Conservation (phyloP, 495 filamentous ascomycete genomes). For the Podospora fimiseda region DNA sequence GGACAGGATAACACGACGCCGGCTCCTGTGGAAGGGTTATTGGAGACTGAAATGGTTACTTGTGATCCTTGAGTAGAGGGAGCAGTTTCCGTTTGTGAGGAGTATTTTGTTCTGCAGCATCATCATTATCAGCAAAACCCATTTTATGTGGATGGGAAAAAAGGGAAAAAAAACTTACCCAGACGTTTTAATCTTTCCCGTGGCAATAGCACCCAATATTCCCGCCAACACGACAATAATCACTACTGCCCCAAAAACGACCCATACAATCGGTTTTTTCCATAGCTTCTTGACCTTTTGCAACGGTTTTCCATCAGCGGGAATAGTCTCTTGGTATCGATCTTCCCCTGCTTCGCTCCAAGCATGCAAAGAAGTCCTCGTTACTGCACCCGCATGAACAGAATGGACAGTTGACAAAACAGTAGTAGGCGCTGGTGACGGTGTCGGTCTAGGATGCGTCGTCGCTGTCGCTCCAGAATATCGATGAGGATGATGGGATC, state of each 20-base stretch:
- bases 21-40: not conserved
- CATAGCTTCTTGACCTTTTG: not conserved
- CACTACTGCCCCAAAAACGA: conserved; percentile 10
- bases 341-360: not conserved
- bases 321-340: not conserved
- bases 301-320: not conserved
- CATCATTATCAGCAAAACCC: not conserved
- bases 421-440: not conserved
- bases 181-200: conserved; percentile 16
- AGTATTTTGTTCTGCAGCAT: too few relatives aligned
- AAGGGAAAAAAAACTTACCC: conserved; percentile 1
- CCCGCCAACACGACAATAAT: conserved; percentile 16
- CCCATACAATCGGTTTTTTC: conserved; percentile 9
- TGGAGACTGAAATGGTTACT: not conserved
- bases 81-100: not conserved
- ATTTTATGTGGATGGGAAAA: too few relatives aligned
- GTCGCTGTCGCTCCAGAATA: not conserved
- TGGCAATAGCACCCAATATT: conserved; percentile 14
- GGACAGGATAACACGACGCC: conserved; percentile 9
- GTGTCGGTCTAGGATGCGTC: not conserved
- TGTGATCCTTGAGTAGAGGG: not conserved
- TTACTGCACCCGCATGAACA: not conserved
- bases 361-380: not conserved
- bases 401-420: not conserved
- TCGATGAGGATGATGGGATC: not conserved